Percentiles rank a stretch among this genome's conserved stretches.
Evolutionary conservation across 2,329 filamentous ascomycete genomes (phyloP).

Genomic region (Salinomyces thailandicus): DNA sequence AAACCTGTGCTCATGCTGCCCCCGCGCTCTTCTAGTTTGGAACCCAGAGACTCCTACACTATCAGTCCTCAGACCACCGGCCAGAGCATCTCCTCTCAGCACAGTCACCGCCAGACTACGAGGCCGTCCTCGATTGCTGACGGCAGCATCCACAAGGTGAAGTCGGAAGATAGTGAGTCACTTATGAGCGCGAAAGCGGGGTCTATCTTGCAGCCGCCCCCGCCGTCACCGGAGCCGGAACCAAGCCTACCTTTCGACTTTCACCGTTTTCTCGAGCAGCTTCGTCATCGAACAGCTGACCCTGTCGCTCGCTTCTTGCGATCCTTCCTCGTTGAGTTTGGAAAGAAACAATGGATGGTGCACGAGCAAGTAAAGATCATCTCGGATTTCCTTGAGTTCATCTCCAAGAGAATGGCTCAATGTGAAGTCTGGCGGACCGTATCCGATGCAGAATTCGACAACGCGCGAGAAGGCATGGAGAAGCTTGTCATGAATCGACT

Average conservation of each 20-base stretch:
- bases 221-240: slow-evolving; percentile 51
- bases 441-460: slow-evolving; percentile 94
- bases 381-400: slow-evolving; percentile 89
- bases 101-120: slow-evolving; percentile 3
- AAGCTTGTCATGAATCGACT: slow-evolving; percentile 98
- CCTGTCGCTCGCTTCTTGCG: slow-evolving; percentile 92
- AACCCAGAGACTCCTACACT: slow-evolving; percentile 39
- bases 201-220: slow-evolving; percentile 48
- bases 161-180: slow-evolving; percentile 20
- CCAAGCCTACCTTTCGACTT: slow-evolving; percentile 89
- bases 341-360: slow-evolving; percentile 98
- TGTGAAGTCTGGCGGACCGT: slow-evolving; percentile 96
- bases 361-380: slow-evolving; percentile 99
- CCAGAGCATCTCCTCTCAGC: slow-evolving; percentile 10
- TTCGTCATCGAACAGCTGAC: slow-evolving; percentile 94
- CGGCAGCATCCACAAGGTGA: slow-evolving; percentile 13
- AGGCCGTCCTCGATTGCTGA: slow-evolving; percentile 16
- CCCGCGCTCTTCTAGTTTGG: slow-evolving; percentile 76
- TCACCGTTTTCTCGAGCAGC: slow-evolving; percentile 88
- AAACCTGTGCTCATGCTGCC: slow-evolving; percentile 69
- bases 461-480: slow-evolving; percentile 97
- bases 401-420: slow-evolving; percentile 93
- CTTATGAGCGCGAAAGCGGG: slow-evolving; percentile 22
- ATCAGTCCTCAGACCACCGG: slow-evolving; percentile 19
- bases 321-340: slow-evolving; percentile 89